Evolutionary conservation across 495 filamentous ascomycete species (phyloP).

Genomic region (Penicillium psychrofluorescens): DNA sequence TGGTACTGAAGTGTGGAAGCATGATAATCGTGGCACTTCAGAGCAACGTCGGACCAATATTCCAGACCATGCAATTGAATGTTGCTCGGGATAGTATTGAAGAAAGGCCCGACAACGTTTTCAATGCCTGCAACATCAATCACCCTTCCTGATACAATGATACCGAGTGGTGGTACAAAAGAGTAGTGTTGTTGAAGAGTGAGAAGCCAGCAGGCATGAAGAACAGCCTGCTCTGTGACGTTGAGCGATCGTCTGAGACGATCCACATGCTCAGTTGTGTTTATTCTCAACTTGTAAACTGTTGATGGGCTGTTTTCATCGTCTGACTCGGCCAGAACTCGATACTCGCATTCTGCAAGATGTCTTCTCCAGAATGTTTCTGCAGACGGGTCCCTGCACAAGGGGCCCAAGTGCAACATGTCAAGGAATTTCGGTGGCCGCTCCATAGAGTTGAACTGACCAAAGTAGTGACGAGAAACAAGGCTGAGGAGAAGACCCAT

Average conservation of each 20-base stretch:
- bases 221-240: constrained; percentile 35
- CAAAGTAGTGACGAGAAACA: constrained; percentile 36
- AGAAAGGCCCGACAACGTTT: constrained; percentile 72
- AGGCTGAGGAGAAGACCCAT: constrained; percentile 56
- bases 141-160: constrained; percentile 38
- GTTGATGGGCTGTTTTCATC: constrained; percentile 2
- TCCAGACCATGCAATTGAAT: constrained; percentile 29
- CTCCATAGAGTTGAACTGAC: neutral
- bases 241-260: constrained; percentile 21
- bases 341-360: constrained; percentile 34
- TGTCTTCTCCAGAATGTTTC: constrained; percentile 61
- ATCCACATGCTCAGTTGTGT: constrained; percentile 10
- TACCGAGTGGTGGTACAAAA: constrained; percentile 23
- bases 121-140: constrained; percentile 52
- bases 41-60: constrained; percentile 28
- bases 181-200: constrained; percentile 30
- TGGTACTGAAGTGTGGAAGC: constrained; percentile 37
- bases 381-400: constrained; percentile 33
- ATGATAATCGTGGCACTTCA: constrained; percentile 29
- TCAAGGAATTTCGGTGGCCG: constrained; percentile 27
- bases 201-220: constrained; percentile 30
- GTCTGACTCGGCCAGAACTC: constrained; percentile 12
- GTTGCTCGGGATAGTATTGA: constrained; percentile 81
- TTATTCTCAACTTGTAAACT: constrained; percentile 10
- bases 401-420: constrained; percentile 37